A percentile compares a stretch with the other conserved stretches of the same genome.
Evolutionary conservation across 1,139 yeast species (phyloP).

Genomic region (Pneumocystis murina): DNA sequence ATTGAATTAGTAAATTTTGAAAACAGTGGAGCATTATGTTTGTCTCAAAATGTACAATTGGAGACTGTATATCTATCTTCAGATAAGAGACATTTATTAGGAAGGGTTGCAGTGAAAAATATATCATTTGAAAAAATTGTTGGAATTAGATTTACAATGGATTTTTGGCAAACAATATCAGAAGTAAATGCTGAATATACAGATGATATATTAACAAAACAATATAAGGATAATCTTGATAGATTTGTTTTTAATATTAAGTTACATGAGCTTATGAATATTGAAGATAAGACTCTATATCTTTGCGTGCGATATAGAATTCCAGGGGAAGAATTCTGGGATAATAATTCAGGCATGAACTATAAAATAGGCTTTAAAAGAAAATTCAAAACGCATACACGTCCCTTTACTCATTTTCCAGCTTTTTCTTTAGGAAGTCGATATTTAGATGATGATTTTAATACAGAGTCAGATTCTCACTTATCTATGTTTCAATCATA

Average conservation of each 20-base stretch:
- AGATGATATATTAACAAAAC: constrained; percentile 37
- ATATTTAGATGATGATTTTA: constrained; percentile 1
- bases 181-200: constrained; percentile 53
- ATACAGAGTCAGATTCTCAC: neutral
- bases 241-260: constrained; percentile 35
- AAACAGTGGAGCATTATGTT: constrained; percentile 21
- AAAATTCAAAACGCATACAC: neutral
- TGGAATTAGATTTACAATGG: constrained; percentile 49
- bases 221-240: constrained; percentile 25
- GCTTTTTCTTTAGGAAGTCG: constrained; percentile 4
- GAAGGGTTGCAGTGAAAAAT: constrained; percentile 62
- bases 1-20: constrained; percentile 35
- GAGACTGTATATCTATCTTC: constrained; percentile 49
- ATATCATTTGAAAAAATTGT: constrained; percentile 49
- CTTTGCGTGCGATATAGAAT: constrained; percentile 49
- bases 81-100: constrained; percentile 44
- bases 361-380: constrained; percentile 37
- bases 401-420: constrained; percentile 5
- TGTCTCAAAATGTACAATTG: constrained; percentile 33
- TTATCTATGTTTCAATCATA: neutral
- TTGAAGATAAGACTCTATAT: constrained; percentile 25
- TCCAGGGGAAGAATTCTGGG: constrained; percentile 52
- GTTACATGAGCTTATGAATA: constrained; percentile 24
- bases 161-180: constrained; percentile 57
- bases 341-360: constrained; percentile 48